Conservation (phyloP, 371 early-diverging fungal species). For the Mucor irregularis region DNA sequence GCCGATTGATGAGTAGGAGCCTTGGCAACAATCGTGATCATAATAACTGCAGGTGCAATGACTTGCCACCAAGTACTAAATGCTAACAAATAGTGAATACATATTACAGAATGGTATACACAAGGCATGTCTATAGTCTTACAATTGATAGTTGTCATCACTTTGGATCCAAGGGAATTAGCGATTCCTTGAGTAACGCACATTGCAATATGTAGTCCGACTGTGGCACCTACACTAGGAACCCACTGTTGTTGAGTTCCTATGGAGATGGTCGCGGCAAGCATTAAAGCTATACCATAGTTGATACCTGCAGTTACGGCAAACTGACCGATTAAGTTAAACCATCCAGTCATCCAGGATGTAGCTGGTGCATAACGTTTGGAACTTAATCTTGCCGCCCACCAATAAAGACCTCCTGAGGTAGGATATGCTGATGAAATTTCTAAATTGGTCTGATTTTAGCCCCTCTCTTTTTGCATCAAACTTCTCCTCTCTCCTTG, state of each 20-base stretch:
- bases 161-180: constrained; percentile 49
- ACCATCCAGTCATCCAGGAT: constrained; percentile 50
- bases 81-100: constrained; percentile 17
- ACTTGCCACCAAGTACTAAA: constrained; percentile 47
- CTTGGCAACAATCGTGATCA: constrained; percentile 32
- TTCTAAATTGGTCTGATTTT: no score
- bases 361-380: constrained; percentile 34
- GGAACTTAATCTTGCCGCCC: constrained; percentile 48
- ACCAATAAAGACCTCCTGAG: constrained; percentile 71
- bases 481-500: background rate
- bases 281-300: constrained; percentile 54
- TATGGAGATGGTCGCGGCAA: constrained; percentile 48
- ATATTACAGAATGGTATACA: no score
- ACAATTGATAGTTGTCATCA: constrained; percentile 54
- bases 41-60: constrained; percentile 31
- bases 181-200: constrained; percentile 55
- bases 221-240: constrained; percentile 41
- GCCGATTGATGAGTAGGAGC: constrained; percentile 49
- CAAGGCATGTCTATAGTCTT: constrained; percentile 1
- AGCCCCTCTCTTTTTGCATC: no score
- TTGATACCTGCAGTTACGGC: constrained; percentile 56
- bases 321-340: constrained; percentile 45
- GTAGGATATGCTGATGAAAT: constrained; percentile 70
- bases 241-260: constrained; percentile 43
- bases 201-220: constrained; percentile 54